Conservation (phyloP, 192 early-diverging fungal genomes). For the Coemansia sp. region DNA sequence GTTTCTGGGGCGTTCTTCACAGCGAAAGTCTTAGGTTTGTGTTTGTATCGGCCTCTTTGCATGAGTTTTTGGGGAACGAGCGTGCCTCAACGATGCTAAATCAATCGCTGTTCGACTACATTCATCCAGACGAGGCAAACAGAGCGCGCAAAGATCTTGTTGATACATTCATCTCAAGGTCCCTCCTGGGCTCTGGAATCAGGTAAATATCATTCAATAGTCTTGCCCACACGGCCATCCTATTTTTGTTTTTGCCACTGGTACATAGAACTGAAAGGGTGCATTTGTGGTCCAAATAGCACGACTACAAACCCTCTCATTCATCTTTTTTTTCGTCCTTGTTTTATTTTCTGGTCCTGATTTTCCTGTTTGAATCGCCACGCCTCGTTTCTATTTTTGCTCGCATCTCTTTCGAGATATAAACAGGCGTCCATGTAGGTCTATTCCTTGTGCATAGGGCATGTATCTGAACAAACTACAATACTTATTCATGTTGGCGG, state of each 20-base stretch:
- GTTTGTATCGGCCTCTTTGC: slow-evolving; percentile 49
- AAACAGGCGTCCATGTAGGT: background rate
- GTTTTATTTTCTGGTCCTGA: background rate
- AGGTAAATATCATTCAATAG: slow-evolving; percentile 32
- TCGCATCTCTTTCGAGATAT: background rate
- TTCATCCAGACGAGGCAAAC: slow-evolving; percentile 55
- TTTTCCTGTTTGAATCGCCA: background rate
- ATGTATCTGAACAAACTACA: background rate
- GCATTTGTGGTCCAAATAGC: background rate
- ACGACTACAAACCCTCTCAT: background rate
- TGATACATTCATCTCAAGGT: slow-evolving; percentile 40
- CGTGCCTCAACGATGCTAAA: slow-evolving; percentile 24
- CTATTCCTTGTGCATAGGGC: background rate
- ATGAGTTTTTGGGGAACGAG: slow-evolving; percentile 36
- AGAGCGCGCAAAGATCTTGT: slow-evolving; percentile 51
- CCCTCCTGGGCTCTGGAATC: slow-evolving; percentile 47
- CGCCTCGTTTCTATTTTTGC: slow-evolving; percentile 8
- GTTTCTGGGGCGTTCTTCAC: slow-evolving; percentile 56
- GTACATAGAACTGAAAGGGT: background rate
- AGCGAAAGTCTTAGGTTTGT: slow-evolving; percentile 48
- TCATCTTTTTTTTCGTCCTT: background rate
- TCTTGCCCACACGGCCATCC: background rate
- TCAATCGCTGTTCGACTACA: slow-evolving; percentile 55
- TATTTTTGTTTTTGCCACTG: background rate
- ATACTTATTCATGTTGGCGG: slow-evolving; percentile 6